phyloP scores from a whole-genome alignment of 352 stramenopile genomes.

The Globisporangium carolinianum region DNA sequence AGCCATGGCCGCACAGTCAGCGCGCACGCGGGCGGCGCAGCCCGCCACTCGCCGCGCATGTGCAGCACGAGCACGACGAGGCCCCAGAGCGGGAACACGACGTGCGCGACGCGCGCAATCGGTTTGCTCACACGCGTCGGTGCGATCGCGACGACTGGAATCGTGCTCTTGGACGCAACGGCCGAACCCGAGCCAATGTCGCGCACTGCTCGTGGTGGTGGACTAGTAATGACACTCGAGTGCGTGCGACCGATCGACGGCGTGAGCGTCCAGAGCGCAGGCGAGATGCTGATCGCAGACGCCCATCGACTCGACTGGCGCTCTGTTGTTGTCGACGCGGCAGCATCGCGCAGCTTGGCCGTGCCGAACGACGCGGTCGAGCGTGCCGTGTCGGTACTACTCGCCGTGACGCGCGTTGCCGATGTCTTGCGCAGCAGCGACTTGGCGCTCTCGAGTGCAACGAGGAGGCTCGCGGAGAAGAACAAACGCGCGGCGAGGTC shows the following conservation, averaged over 20 bases:
- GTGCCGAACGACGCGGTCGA: neutral
- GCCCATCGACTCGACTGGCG: too few species aligned
- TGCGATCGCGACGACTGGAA: neutral
- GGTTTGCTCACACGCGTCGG: neutral
- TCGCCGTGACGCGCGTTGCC: neutral
- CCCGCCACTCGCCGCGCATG: slow-evolving; percentile 6
- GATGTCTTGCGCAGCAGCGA: slow-evolving; percentile 9
- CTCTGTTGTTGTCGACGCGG: too few species aligned
- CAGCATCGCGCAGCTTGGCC: too few species aligned
- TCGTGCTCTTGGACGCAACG: neutral
- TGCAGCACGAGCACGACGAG: slow-evolving; percentile 15
- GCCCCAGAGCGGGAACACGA: slow-evolving; percentile 19
- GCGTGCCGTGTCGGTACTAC: too few species aligned
- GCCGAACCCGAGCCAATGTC: neutral
- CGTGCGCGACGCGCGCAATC: neutral
- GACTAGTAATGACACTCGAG: too few species aligned
- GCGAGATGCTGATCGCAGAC: too few species aligned
- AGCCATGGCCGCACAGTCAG: slow-evolving; percentile 27
- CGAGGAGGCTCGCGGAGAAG: slow-evolving; percentile 28
- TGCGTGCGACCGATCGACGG: neutral
- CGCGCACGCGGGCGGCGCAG: slow-evolving; percentile 9
- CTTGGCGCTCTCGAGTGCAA: slow-evolving; percentile 26
- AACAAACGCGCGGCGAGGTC: slow-evolving; percentile 26
- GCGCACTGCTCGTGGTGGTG: neutral
- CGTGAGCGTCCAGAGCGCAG: too few species aligned